Conservation (phyloP, 1,284 basidiomycete species). For the Tilletia indica region DNA sequence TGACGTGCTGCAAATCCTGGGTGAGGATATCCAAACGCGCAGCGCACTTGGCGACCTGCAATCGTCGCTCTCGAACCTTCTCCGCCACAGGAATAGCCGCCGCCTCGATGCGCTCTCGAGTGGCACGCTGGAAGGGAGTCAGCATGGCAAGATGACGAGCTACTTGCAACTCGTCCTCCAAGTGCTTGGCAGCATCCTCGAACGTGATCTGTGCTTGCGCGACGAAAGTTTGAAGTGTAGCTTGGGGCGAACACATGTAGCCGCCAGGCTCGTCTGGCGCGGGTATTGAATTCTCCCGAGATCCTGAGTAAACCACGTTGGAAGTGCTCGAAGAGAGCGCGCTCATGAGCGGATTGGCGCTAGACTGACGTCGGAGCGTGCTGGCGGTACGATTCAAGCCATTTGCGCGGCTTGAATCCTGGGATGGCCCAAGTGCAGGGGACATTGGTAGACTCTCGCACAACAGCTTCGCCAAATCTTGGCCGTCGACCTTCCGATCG, state of each 20-base stretch:
- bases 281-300: background rate
- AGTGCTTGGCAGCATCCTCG: conserved; percentile 56
- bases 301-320: background rate
- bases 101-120: conserved; percentile 48
- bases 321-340: conserved; percentile 6
- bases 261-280: background rate
- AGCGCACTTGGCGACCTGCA: conserved; percentile 38
- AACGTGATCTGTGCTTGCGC: conserved; percentile 80
- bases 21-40: conserved; percentile 34
- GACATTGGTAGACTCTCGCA: background rate
- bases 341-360: background rate
- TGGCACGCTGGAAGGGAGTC: conserved; percentile 46
- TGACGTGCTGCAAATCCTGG: conserved; percentile 30
- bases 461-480: background rate
- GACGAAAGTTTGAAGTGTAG: conserved; percentile 21
- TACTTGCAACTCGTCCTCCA: conserved; percentile 41
- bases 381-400: background rate
- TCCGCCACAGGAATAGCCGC: conserved; percentile 38
- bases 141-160: conserved; percentile 46
- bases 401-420: too few species aligned
- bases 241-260: background rate
- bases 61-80: conserved; percentile 33
- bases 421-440: background rate
- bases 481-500: conserved; percentile 65
- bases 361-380: background rate